Conservation (phyloP, 192 early-diverging fungal genomes). For the Coemansia guatemalensis region DNA sequence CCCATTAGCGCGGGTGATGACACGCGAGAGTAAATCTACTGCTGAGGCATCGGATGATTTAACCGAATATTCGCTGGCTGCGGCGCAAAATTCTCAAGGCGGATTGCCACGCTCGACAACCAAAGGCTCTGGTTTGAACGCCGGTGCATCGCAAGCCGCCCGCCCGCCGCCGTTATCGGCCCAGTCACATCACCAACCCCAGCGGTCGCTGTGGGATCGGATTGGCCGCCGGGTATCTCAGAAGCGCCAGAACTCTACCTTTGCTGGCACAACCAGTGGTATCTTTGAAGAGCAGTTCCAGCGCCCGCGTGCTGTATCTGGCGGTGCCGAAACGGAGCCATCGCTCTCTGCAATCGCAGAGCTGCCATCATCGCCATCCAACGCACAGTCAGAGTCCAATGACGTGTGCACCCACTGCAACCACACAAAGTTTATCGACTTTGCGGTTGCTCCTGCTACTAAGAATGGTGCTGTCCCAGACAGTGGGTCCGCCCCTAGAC, state of each 20-base stretch:
- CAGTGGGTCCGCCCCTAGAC: neutral
- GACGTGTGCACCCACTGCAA: constrained; percentile 37
- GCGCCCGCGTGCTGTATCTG: constrained; percentile 13
- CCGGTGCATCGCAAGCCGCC: neutral
- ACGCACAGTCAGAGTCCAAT: neutral
- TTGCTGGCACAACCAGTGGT: constrained; percentile 10
- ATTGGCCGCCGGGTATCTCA: constrained; percentile 34
- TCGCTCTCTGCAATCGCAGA: constrained; percentile 14
- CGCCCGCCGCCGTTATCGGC: constrained; percentile 9
- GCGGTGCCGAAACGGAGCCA: neutral
- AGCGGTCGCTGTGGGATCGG: constrained; percentile 38
- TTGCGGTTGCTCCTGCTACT: constrained; percentile 28
- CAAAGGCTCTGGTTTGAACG: neutral
- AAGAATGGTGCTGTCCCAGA: neutral
- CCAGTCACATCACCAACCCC: constrained; percentile 9
- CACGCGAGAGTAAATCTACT: constrained; percentile 2
- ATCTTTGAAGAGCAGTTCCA: neutral
- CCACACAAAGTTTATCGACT: constrained; percentile 33
- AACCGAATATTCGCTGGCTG: constrained; percentile 8
- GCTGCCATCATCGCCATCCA: constrained; percentile 2
- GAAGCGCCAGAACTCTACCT: constrained; percentile 15
- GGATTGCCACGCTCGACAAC: neutral
- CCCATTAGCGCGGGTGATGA: constrained; percentile 17
- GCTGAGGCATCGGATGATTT: constrained; percentile 3
- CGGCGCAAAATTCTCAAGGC: neutral